Percentiles rank a stretch among this genome's conserved stretches.
Evolutionary conservation across 176 grass and related monocot species (phyloP).

Genomic region (Carex myosuroides): DNA sequence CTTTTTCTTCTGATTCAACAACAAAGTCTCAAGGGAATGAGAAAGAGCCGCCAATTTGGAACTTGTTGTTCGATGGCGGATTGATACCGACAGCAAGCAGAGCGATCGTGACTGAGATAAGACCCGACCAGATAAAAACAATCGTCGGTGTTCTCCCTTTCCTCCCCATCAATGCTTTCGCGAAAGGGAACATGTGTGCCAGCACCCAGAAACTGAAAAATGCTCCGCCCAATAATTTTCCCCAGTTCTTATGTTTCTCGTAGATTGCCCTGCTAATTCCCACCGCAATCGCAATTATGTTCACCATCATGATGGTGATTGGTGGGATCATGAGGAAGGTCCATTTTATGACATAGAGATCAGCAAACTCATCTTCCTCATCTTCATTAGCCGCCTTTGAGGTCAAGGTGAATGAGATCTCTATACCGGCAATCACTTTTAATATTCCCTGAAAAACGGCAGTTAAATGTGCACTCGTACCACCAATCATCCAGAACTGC

Average conservation of each 20-base stretch:
- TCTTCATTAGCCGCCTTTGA: slow-evolving; percentile 3
- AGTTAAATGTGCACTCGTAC: slow-evolving; percentile 15
- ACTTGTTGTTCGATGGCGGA: background rate
- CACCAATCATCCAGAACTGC: slow-evolving; percentile 27
- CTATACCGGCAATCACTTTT: slow-evolving; percentile 24
- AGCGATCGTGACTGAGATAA: slow-evolving; percentile 18
- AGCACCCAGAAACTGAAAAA: slow-evolving; percentile 27
- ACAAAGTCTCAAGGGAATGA: background rate
- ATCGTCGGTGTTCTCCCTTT: slow-evolving; percentile 17
- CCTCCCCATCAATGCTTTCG: slow-evolving; percentile 18
- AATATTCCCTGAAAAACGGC: slow-evolving; percentile 21
- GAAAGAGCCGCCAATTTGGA: slow-evolving; percentile 8
- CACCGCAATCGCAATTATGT: slow-evolving; percentile 9
- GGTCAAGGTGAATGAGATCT: slow-evolving; percentile 24
- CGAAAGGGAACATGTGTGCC: slow-evolving; percentile 18
- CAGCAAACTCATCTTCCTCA: slow-evolving; percentile 14
- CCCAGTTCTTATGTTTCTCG: slow-evolving; percentile 9
- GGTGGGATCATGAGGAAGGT: slow-evolving; percentile 22
- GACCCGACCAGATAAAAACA: slow-evolving; percentile 23
- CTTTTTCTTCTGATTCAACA: background rate
- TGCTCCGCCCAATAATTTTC: slow-evolving; percentile 10
- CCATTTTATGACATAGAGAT: slow-evolving; percentile 24
- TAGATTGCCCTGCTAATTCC: background rate
- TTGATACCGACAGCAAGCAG: slow-evolving; percentile 13
- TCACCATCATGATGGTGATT: slow-evolving; percentile 26